A percentile compares a stretch with the other conserved stretches of the same genome.
phyloP scores from a whole-genome alignment of 768 basidiomycete genomes.

The Tylopilus rubrobrunneus region DNA sequence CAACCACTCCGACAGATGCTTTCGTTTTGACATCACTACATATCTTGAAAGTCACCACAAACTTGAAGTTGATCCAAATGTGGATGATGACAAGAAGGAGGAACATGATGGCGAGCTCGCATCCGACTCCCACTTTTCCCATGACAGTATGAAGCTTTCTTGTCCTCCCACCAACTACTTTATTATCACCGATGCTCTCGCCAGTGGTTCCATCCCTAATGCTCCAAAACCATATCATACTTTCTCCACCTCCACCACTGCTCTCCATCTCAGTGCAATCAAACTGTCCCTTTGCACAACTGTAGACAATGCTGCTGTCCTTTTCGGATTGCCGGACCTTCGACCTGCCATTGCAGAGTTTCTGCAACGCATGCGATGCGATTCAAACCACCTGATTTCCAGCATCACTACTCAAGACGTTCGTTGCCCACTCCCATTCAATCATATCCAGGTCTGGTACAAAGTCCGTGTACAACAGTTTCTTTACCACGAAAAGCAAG shows the following conservation, averaged over 20 bases:
- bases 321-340: not conserved
- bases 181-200: too few species aligned
- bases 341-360: not conserved
- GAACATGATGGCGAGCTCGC: too few species aligned
- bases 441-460: conserved; percentile 4
- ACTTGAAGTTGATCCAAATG: too few species aligned
- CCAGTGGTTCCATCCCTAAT: not conserved
- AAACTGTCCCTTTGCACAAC: not conserved
- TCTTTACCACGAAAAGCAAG: not conserved
- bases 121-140: too few species aligned
- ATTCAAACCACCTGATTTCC: not conserved
- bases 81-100: too few species aligned
- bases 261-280: too few species aligned
- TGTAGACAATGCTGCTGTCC: not conserved
- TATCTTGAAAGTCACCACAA: too few species aligned
- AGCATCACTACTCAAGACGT: not conserved
- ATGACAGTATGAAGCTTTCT: too few species aligned
- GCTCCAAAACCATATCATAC: not conserved
- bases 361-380: not conserved
- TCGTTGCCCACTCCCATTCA: not conserved
- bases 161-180: too few species aligned
- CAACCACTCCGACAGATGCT: too few species aligned
- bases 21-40: too few species aligned
- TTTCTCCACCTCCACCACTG: not conserved
- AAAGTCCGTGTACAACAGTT: too few species aligned